Evolutionary conservation across 306 rosid species (phyloP).

Genomic region (Lupinus albus): DNA sequence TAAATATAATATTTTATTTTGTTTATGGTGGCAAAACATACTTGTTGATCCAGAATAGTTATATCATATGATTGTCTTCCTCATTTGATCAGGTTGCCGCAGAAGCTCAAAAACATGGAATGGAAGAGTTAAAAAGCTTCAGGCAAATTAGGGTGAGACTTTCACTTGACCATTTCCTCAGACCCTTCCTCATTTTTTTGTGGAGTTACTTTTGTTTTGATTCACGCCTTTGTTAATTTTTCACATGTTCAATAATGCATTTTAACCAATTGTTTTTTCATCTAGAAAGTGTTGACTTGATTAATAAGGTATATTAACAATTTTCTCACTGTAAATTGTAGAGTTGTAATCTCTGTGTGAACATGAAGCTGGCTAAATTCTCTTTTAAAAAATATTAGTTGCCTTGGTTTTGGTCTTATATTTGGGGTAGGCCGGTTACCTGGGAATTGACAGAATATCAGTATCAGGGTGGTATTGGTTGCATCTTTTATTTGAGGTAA

Average conservation of each 20-base stretch:
- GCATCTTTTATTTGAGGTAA: conserved; percentile 5
- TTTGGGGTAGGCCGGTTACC: background rate
- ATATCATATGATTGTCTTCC: conserved; percentile 29
- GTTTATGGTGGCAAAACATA: conserved; percentile 7
- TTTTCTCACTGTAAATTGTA: conserved; percentile 16
- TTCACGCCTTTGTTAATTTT: too few relatives aligned
- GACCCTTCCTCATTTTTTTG: conserved; percentile 8
- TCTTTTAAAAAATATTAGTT: background rate
- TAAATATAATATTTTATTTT: background rate
- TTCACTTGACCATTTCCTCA: background rate
- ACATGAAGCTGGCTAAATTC: background rate
- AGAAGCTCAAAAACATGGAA: conserved; percentile 78
- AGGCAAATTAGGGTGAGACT: conserved; percentile 82
- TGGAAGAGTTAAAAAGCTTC: conserved; percentile 79
- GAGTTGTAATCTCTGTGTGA: conserved; percentile 8
- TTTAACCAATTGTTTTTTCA: too few relatives aligned
- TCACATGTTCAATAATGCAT: too few relatives aligned
- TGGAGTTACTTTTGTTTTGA: background rate
- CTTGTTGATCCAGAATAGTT: conserved; percentile 24
- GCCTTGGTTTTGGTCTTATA: background rate
- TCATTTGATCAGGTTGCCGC: conserved; percentile 62
- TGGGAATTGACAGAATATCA: background rate
- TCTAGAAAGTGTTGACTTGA: background rate
- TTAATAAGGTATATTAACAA: background rate
- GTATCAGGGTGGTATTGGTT: background rate